phyloP scores from a whole-genome alignment of 495 filamentous ascomycete genomes.

The Aspergillus indologenus region DNA sequence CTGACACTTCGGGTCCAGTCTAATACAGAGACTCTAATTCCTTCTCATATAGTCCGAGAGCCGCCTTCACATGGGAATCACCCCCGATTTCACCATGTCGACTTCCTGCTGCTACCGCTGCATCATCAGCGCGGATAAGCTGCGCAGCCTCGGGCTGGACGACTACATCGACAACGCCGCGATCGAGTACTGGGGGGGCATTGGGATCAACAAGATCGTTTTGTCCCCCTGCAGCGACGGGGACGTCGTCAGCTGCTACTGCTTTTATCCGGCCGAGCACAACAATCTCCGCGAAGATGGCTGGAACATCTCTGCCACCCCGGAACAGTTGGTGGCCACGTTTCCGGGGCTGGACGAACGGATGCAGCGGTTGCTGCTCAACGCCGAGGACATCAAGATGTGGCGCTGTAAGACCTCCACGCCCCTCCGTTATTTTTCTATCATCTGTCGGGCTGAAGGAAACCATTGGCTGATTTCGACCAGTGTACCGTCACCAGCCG shows the following conservation, averaged over 20 bases:
- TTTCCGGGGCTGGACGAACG: slow-evolving; percentile 27
- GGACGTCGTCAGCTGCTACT: slow-evolving; percentile 28
- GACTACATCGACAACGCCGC: slow-evolving; percentile 29
- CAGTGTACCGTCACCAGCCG: slow-evolving; percentile 28
- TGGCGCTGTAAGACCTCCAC: slow-evolving; percentile 32
- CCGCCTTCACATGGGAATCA: slow-evolving; percentile 21
- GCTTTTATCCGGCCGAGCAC: slow-evolving; percentile 20
- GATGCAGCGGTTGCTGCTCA: slow-evolving; percentile 25
- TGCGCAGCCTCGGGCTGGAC: slow-evolving; percentile 22
- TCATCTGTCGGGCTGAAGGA: too few relatives aligned
- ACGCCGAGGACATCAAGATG: slow-evolving; percentile 32
- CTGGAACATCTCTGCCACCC: slow-evolving; percentile 26
- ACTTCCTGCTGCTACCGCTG: slow-evolving; percentile 32
- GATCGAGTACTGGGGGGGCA: slow-evolving; percentile 35
- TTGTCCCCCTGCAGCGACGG: slow-evolving; percentile 32
- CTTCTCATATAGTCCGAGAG: not conserved
- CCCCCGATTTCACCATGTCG: slow-evolving; percentile 24
- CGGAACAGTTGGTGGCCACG: slow-evolving; percentile 25
- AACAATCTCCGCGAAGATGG: slow-evolving; percentile 30
- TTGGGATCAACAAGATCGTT: slow-evolving; percentile 33
- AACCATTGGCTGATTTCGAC: not conserved
- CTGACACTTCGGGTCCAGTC: too few relatives aligned
- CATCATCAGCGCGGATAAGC: slow-evolving; percentile 30
- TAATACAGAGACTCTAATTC: too few relatives aligned
- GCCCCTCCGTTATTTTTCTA: not conserved